phyloP scores from a whole-genome alignment of 108 stramenopile species.

The Skeletonema menzelii region DNA sequence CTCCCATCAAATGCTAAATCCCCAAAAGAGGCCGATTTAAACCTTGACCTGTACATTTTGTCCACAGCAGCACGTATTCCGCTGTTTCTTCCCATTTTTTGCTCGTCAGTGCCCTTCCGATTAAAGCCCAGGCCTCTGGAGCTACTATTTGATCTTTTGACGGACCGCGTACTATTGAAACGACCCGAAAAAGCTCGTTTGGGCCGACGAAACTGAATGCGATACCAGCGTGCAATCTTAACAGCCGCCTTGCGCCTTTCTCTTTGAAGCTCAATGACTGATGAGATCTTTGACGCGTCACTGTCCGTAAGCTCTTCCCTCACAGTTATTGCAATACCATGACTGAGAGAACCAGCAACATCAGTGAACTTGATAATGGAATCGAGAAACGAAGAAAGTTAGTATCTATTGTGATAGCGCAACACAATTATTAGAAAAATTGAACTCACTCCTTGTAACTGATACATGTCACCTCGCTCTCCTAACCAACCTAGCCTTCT shows the following conservation, averaged over 20 bases:
- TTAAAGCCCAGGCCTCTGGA: slow-evolving; percentile 2
- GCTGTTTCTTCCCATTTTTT: not conserved
- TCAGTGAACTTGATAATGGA: slow-evolving; percentile 37
- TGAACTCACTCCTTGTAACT: slow-evolving; percentile 47
- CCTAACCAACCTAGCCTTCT: slow-evolving; percentile 52
- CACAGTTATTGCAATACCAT: slow-evolving; percentile 49
- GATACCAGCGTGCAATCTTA: slow-evolving; percentile 38
- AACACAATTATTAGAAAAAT: not conserved
- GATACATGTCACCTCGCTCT: slow-evolving; percentile 33
- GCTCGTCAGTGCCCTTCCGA: slow-evolving; percentile 10
- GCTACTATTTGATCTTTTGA: slow-evolving; percentile 8
- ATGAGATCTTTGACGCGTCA: slow-evolving; percentile 14
- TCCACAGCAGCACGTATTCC: slow-evolving; percentile 20
- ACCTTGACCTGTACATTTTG: slow-evolving; percentile 11
- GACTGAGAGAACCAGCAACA: slow-evolving; percentile 46
- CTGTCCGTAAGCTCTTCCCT: slow-evolving; percentile 29
- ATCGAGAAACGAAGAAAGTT: not conserved
- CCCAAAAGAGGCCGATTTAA: slow-evolving; percentile 16
- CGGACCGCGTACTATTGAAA: not conserved
- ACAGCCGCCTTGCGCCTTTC: slow-evolving; percentile 29
- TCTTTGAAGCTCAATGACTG: slow-evolving; percentile 20
- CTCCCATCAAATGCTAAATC: slow-evolving; percentile 18
- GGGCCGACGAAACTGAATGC: slow-evolving; percentile 4
- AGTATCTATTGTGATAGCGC: not conserved
- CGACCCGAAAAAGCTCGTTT: not conserved